A percentile compares a stretch with the other conserved stretches of the same genome.
Evolutionary conservation across 2,329 filamentous ascomycete species (phyloP).

Genomic region (Colletotrichum euphorbiae): DNA sequence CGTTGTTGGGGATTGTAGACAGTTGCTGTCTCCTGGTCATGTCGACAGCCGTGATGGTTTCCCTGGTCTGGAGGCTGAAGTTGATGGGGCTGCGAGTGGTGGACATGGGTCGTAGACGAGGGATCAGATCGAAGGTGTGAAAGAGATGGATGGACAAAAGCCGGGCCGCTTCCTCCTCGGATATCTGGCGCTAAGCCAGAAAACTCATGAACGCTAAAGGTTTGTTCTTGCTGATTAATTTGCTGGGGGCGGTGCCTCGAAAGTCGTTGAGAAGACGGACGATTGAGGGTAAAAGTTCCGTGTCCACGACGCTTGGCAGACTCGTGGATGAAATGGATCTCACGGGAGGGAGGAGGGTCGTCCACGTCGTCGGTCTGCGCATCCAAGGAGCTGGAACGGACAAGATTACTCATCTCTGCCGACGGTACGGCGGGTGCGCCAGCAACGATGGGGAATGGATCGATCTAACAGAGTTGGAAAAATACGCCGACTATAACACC

Average conservation of each 20-base stretch:
- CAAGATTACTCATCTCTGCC: constrained; percentile 38
- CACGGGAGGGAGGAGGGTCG: constrained; percentile 19
- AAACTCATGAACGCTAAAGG: neutral
- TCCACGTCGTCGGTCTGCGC: constrained; percentile 21
- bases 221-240: constrained; percentile 12
- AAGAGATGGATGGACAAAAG: neutral
- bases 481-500: constrained; percentile 30
- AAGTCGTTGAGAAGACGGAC: neutral
- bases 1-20: constrained; percentile 2
- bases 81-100: neutral
- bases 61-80: neutral
- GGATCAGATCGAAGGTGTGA: neutral
- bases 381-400: constrained; percentile 29
- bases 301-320: neutral
- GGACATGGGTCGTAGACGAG: constrained; percentile 6
- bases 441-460: neutral
- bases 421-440: neutral
- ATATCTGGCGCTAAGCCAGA: neutral
- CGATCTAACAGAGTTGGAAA: constrained; percentile 14
- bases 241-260: neutral
- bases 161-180: neutral
- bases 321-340: constrained; percentile 1
- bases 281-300: neutral
- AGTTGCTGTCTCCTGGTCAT: neutral
- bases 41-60: neutral